Evolutionary conservation across 345 rosid genomes (phyloP).

Genomic region (Arabis hirsuta): DNA sequence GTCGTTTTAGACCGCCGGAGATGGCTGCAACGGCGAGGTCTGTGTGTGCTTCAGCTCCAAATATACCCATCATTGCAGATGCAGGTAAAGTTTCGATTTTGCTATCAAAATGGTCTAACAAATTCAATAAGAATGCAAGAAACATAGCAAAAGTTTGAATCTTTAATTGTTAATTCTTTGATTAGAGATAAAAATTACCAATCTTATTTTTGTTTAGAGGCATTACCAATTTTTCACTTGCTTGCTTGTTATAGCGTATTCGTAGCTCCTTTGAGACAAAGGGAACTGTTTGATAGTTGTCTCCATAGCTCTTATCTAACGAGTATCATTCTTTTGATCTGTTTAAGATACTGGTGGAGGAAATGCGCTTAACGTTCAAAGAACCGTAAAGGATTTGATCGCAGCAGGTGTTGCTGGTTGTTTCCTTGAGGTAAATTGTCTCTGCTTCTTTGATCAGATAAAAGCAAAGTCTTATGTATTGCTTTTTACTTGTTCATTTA

Average conservation of each 20-base stretch:
- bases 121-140: background rate
- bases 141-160: background rate
- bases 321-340: background rate
- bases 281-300: background rate
- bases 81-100: constrained; percentile 44
- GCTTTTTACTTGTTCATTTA: background rate
- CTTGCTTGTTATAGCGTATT: constrained; percentile 3
- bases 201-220: background rate
- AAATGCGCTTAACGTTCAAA: constrained; percentile 54
- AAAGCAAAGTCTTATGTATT: background rate
- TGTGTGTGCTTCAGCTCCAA: constrained; percentile 52
- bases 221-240: background rate
- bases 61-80: constrained; percentile 50
- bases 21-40: constrained; percentile 55
- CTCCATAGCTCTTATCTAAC: background rate
- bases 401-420: constrained; percentile 61
- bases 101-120: background rate
- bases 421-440: constrained; percentile 54
- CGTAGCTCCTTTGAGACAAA: background rate
- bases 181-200: background rate
- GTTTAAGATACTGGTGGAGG: constrained; percentile 53
- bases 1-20: constrained; percentile 51
- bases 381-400: constrained; percentile 55
- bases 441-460: background rate
- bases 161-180: background rate